Percentiles rank a stretch among this genome's conserved stretches.
Evolutionary conservation across 2,329 filamentous ascomycete genomes (phyloP).

Genomic region (Epicoccum sorghinum): DNA sequence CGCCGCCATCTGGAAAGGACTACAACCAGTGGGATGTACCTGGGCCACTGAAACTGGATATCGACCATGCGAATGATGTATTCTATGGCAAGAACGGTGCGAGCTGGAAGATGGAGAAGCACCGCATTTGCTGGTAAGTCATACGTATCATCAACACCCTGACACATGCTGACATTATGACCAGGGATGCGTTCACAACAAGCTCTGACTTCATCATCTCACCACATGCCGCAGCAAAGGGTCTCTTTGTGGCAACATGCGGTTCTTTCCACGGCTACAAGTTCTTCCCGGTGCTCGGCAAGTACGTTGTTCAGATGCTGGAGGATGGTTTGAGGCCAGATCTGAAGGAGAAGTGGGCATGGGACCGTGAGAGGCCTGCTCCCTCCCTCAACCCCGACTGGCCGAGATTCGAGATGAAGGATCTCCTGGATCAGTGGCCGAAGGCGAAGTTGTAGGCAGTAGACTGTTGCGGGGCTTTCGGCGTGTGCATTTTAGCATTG

Average conservation of each 20-base stretch:
- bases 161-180: conserved; percentile 32
- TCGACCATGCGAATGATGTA: conserved; percentile 61
- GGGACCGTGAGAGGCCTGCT: conserved; percentile 65
- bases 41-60: conserved; percentile 62
- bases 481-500: conserved; percentile 12
- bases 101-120: conserved; percentile 64
- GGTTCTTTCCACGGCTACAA: conserved; percentile 68
- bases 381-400: conserved; percentile 59
- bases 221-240: conserved; percentile 53
- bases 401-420: conserved; percentile 63
- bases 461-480: not conserved
- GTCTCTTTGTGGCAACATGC: conserved; percentile 64
- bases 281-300: conserved; percentile 64
- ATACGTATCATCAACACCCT: not conserved
- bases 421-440: conserved; percentile 51
- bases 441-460: conserved; percentile 36
- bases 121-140: conserved; percentile 69
- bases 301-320: conserved; percentile 59
- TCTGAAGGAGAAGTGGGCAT: conserved; percentile 68
- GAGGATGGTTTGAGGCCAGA: conserved; percentile 48
- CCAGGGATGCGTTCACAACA: conserved; percentile 68
- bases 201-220: conserved; percentile 63
- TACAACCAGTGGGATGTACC: conserved; percentile 70
- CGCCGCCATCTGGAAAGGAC: conserved; percentile 61
- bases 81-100: conserved; percentile 65